Percentiles rank a stretch among this genome's conserved stretches.
phyloP scores from a whole-genome alignment of 208 protist genomes.

The Crithidia thermophila region DNA sequence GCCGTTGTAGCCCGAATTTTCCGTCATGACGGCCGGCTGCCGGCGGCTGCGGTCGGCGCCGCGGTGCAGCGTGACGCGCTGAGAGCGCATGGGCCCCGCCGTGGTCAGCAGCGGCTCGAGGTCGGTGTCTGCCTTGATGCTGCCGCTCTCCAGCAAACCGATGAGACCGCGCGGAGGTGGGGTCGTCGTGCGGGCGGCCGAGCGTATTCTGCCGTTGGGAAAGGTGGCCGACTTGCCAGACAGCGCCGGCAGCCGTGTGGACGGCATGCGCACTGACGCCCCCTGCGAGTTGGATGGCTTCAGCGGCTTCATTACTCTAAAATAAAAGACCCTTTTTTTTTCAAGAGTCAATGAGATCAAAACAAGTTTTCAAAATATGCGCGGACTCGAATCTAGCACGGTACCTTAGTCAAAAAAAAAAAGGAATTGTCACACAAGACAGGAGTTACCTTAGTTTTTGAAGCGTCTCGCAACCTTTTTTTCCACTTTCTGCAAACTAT shows the following conservation, averaged over 20 bases:
- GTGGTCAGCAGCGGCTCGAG: constrained; percentile 65
- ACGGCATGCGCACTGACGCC: not conserved
- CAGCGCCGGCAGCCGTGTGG: constrained; percentile 14
- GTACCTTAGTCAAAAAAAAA: no score
- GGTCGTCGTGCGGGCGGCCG: not conserved
- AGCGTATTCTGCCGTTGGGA: constrained; percentile 9
- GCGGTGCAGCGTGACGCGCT: constrained; percentile 40
- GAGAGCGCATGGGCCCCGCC: constrained; percentile 59
- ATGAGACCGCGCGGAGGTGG: constrained; percentile 34
- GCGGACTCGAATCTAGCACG: no score
- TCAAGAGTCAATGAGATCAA: no score
- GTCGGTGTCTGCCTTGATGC: constrained; percentile 48
- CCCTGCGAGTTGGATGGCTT: constrained; percentile 4
- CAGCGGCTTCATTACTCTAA: constrained; percentile 16
- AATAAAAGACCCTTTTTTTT: no score
- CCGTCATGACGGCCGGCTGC: constrained; percentile 60
- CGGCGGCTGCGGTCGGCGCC: constrained; percentile 10
- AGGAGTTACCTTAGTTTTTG: no score
- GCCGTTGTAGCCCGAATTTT: constrained; percentile 53
- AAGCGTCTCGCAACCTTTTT: no score
- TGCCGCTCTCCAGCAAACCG: constrained; percentile 49
- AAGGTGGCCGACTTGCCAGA: not conserved
- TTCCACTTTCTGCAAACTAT: no score
- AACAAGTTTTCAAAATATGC: no score
- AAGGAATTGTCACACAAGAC: no score